These are phyloP conservation scores for Trametes pubescens DNA, from an alignment of 1,284 basidiomycete species.

Conservation along the genomic window DNA sequence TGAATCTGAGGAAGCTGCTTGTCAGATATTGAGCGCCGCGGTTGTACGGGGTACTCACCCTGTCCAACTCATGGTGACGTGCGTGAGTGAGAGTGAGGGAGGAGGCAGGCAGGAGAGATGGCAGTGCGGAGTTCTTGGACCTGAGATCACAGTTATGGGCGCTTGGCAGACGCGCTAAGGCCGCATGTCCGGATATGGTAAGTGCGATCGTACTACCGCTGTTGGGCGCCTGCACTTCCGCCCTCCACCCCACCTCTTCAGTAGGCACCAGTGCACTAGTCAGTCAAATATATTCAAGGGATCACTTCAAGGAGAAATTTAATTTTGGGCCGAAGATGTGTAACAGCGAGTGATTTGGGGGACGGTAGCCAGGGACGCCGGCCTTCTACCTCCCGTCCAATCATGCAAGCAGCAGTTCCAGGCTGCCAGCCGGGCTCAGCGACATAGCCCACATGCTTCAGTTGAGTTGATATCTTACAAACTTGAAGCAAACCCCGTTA, in stretches of 20 bases:
- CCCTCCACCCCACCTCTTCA: not conserved
- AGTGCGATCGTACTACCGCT: constrained; percentile 7
- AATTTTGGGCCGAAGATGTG: too few species aligned
- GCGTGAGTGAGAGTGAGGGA: constrained; percentile 11
- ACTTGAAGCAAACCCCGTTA: too few species aligned
- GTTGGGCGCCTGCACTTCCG: not conserved
- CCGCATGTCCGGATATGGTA: constrained; percentile 17
- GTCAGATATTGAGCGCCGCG: not conserved
- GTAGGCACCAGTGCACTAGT: too few species aligned
- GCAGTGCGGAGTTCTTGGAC: constrained; percentile 6
- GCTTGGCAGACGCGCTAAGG: constrained; percentile 67
- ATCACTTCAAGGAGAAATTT: too few species aligned
- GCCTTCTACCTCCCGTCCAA: too few species aligned
- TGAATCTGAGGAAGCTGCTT: constrained; percentile 22
- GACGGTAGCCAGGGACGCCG: too few species aligned
- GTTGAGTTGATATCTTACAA: too few species aligned
- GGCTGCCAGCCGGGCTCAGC: too few species aligned
- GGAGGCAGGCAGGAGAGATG: constrained; percentile 3
- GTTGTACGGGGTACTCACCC: constrained; percentile 15
- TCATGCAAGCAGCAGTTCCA: too few species aligned
- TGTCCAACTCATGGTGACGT: constrained; percentile 31
- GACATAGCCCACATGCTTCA: too few species aligned
- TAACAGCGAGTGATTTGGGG: too few species aligned
- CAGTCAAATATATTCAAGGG: too few species aligned
- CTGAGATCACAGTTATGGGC: constrained; percentile 67